Percentiles rank a stretch among this genome's conserved stretches.
Evolutionary conservation across 768 basidiomycete genomes (phyloP).

Genomic region (Rhodotorula kratochvilovae): DNA sequence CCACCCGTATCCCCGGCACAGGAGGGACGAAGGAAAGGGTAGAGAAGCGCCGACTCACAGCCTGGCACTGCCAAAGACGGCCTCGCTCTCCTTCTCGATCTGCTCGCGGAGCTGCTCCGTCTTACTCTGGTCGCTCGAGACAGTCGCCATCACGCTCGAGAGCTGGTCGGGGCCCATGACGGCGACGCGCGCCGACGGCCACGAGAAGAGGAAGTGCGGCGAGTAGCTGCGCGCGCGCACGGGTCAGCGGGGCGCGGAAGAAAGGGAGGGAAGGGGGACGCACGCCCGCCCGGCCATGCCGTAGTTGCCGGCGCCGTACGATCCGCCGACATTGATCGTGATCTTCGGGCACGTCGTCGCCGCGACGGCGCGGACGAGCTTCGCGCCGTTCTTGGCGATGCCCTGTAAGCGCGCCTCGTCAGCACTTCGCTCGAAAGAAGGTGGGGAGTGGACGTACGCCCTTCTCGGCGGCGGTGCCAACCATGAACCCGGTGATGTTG

Average conservation of each 20-base stretch:
- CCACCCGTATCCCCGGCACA: too few species aligned
- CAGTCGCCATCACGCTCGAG: conserved; percentile 84
- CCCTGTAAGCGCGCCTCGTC: conserved; percentile 44
- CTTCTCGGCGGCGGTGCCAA: conserved; percentile 87
- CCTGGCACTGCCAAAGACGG: conserved; percentile 82
- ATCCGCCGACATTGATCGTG: conserved; percentile 86
- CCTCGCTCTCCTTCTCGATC: conserved; percentile 83
- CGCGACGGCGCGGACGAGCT: conserved; percentile 93
- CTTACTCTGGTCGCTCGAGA: conserved; percentile 61
- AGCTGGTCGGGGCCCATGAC: conserved; percentile 95
- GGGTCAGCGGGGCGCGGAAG: background rate
- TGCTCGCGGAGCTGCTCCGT: conserved; percentile 51
- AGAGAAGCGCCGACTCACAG: conserved; percentile 53
- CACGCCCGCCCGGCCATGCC: conserved; percentile 51
- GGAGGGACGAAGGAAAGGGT: background rate
- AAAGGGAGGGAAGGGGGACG: background rate
- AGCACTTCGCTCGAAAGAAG: too few species aligned
- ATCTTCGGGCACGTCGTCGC: conserved; percentile 91
- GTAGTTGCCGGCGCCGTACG: conserved; percentile 72
- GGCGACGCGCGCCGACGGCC: conserved; percentile 91
- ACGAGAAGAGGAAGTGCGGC: conserved; percentile 95
- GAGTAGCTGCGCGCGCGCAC: conserved; percentile 60
- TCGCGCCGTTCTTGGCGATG: conserved; percentile 91
- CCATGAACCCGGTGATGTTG: conserved; percentile 97
- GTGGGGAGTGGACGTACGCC: conserved; percentile 52